Percentiles rank a stretch among this genome's conserved stretches.
These are phyloP conservation scores for Raffaelea arxii DNA, from an alignment of 2,329 filamentous ascomycete genomes.

Conservation along the genomic window DNA sequence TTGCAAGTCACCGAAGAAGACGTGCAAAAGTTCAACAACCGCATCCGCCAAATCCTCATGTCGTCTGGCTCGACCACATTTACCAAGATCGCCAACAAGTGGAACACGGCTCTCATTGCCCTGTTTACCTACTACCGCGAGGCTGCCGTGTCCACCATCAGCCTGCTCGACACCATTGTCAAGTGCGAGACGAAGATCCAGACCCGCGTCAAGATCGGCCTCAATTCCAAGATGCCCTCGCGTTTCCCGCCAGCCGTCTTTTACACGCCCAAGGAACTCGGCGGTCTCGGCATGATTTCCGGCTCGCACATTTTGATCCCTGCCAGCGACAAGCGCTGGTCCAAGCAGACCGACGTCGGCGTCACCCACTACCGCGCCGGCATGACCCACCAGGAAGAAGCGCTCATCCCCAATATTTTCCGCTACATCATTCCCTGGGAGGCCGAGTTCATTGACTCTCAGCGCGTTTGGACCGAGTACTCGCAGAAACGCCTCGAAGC, in stretches of 20 bases:
- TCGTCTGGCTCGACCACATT: constrained; percentile 98
- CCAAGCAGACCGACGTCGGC: constrained; percentile 92
- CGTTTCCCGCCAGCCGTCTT: constrained; percentile 97
- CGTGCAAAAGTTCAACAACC: constrained; percentile 97
- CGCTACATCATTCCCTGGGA: constrained; percentile 99
- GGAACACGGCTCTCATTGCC: constrained; percentile 96
- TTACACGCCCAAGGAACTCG: constrained; percentile 96
- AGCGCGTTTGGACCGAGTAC: constrained; percentile 98
- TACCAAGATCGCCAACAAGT: constrained; percentile 99
- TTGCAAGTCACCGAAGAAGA: constrained; percentile 96
- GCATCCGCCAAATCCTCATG: constrained; percentile 97
- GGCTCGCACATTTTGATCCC: constrained; percentile 97
- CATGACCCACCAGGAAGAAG: constrained; percentile 98
- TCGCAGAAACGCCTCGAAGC: constrained; percentile 96
- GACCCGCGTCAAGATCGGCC: constrained; percentile 93
- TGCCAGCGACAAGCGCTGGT: constrained; percentile 96
- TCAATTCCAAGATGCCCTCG: constrained; percentile 99
- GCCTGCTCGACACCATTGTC: constrained; percentile 91
- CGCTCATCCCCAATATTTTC: constrained; percentile 97
- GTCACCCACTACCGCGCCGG: constrained; percentile 95
- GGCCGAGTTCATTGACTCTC: constrained; percentile 96
- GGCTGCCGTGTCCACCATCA: constrained; percentile 90
- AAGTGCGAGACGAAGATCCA: constrained; percentile 99
- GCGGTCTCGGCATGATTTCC: constrained; percentile 97
- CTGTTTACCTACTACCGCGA: constrained; percentile 98